phyloP scores from a whole-genome alignment of 768 basidiomycete genomes.

The Lepiota subincarnata region DNA sequence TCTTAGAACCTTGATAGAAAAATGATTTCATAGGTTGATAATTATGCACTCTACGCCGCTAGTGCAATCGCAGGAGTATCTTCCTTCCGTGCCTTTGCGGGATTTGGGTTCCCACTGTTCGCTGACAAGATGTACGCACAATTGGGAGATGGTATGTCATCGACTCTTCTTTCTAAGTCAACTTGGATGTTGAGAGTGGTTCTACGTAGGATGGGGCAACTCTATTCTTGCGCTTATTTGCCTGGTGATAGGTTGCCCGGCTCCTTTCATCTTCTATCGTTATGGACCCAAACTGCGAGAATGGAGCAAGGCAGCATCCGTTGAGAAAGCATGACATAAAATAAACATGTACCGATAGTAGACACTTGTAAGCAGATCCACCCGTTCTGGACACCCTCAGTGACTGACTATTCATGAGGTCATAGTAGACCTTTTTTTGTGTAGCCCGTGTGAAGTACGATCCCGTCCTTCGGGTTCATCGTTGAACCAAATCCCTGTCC shows the following conservation, averaged over 20 bases:
- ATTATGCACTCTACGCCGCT: constrained; percentile 63
- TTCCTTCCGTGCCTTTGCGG: constrained; percentile 52
- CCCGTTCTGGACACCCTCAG: not conserved
- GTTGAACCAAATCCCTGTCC: not conserved
- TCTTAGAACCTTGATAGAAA: constrained; percentile 5
- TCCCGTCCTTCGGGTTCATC: not conserved
- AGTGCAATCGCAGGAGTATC: constrained; percentile 59
- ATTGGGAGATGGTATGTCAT: constrained; percentile 38
- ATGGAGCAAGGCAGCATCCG: constrained; percentile 32
- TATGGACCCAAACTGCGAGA: constrained; percentile 34
- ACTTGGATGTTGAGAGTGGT: not conserved
- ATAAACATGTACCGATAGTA: not conserved
- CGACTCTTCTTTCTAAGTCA: not conserved
- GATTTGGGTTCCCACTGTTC: constrained; percentile 64
- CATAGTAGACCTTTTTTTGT: not conserved
- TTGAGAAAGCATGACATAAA: constrained; percentile 20
- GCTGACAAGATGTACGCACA: constrained; percentile 51
- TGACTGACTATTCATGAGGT: not conserved
- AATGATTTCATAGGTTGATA: constrained; percentile 54
- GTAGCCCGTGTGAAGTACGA: not conserved
- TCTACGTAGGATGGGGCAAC: constrained; percentile 44
- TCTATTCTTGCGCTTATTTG: constrained; percentile 51
- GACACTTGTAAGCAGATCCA: not conserved
- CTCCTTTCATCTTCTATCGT: constrained; percentile 39
- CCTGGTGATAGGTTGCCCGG: constrained; percentile 49